These are phyloP conservation scores for Serendipita sp. DNA, from an alignment of 1,284 basidiomycete genomes.

Conservation along the genomic window DNA sequence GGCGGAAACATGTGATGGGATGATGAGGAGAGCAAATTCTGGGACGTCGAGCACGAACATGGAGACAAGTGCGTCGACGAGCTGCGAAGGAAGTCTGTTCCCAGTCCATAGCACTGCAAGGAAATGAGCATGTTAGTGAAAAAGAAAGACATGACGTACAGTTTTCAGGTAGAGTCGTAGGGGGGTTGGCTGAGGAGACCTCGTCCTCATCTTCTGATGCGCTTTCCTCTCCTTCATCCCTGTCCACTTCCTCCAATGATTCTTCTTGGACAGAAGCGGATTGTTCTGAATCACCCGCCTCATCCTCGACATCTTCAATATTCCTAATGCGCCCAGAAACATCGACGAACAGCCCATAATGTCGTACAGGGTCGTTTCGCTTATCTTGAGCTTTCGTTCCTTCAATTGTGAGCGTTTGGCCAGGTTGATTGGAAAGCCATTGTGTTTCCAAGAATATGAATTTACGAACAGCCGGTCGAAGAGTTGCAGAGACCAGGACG, in stretches of 20 bases:
- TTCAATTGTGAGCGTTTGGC: slow-evolving; percentile 2
- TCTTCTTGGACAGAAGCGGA: background rate
- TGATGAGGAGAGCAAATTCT: slow-evolving; percentile 45
- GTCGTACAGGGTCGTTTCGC: slow-evolving; percentile 23
- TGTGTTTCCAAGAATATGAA: slow-evolving; percentile 26
- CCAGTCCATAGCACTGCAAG: background rate
- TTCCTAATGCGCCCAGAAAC: slow-evolving; percentile 24
- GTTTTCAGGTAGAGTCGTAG: background rate
- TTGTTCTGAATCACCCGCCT: background rate
- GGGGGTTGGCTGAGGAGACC: background rate
- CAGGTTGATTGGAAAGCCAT: slow-evolving; percentile 18
- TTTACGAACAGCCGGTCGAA: slow-evolving; percentile 38
- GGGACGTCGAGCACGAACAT: slow-evolving; percentile 61
- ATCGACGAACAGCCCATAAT: slow-evolving; percentile 49
- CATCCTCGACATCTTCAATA: slow-evolving; percentile 5
- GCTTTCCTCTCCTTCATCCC: background rate
- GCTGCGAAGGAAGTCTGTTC: slow-evolving; percentile 18
- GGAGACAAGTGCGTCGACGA: slow-evolving; percentile 52
- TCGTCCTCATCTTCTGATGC: background rate
- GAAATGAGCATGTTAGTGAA: background rate
- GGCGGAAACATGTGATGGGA: slow-evolving; percentile 45
- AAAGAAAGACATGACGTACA: background rate
- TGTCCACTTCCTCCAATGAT: background rate
- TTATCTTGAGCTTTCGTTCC: slow-evolving; percentile 9
- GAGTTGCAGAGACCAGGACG: slow-evolving; percentile 53